Evolutionary conservation across 1,284 basidiomycete genomes (phyloP), one percentile per base, ranked within the genome.

Genomic region (Leccinum solheimii): DNA sequence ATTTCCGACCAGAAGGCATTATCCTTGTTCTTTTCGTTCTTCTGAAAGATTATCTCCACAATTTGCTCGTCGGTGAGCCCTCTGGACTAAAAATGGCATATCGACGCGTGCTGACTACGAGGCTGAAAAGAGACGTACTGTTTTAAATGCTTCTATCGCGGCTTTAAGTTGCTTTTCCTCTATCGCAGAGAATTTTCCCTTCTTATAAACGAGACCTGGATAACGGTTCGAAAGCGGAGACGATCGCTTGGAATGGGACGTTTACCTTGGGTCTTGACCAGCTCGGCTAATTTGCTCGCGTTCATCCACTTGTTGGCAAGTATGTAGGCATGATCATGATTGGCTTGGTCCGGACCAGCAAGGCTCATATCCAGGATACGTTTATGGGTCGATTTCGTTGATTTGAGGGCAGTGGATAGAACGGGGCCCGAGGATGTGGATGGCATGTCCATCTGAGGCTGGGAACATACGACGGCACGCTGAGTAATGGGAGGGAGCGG

Each of bases 101-200:
- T 66, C 51, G 66, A 52, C 56, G 19, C 26, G 36, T 27, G 19
- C 49, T 43, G 27, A 32, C 45, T 53, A 48, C 54, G 53, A 48
- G 27, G 48, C 53, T 63, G 9, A 54, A 51, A 53, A 45, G 27
- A 59, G 6, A 76, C 85, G 57, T 67, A 90, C 90, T 30, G 75
- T 68, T 58, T 83, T 81, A 71, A 87, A 93, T 4, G 75, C 73
- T 62, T 88, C 84, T 36, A 94, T 84, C 6, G 89, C 88, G 16
- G 75, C 73, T 63, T 78, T 81, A 2, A 94, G 73, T 64, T 86
- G 84, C 23, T 84, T 80, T 64, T 88, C 88, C 69, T 94, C 92
- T 50, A 85, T 85, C 2, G 84, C 83, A 16, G 89, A 90, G 69
- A 94, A 94, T 70, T 91, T 91, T 19, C 92, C 92, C 72, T 91